Base-by-base conservation (phyloP, 2,329 filamentous ascomycete genomes). In the Aspergillus quadrilineatus region DNA sequence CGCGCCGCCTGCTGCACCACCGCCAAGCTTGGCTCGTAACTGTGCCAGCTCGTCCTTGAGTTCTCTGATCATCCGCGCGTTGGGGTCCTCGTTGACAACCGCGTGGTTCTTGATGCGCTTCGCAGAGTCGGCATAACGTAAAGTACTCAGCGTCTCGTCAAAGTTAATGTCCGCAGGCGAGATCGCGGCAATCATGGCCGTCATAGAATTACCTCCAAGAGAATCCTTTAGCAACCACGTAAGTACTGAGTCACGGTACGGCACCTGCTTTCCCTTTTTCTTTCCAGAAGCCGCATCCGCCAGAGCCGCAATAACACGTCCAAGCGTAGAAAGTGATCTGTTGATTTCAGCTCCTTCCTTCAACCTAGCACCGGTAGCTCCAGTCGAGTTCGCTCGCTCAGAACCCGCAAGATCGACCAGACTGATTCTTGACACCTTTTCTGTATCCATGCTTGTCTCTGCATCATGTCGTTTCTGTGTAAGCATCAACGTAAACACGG, bases 41-140 rank as follows among this genome's bases (percentile, higher is more conserved):
- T 96, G 81, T 1, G 90, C 85, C 56, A 99, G 76, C 69, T 99
- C 94, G 73, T 99, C 94, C 72, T 99, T 99, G 61, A 99, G 80
- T 71, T 99, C 94, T 73, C 94, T 85, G 62, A 99, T 97, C 94
- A 99, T 99, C 66, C 94, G 89, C 58, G 94, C 94, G 71, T 99
- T 99, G 46, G 94, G 93, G 76, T 99, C 94, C 74, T 99, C 94
- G 79, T 99, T 99, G 74, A 99, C 89, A 50, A 99, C 94, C 56
- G 94, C 94, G 74, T 99, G 94, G 78, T 99, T 99, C 90, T 97
- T 97, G 82, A 99, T 99, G 67, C 94, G 87, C 79, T 99, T 99
- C 28, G 94, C 94, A 6, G 92, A 97, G 71, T 99, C 93, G 55
- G 95, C 94, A 74, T 99, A 99, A 68, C 95, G 86, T 29, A 99